Evolutionary conservation across 768 basidiomycete species (phyloP), one percentile per base, ranked within the genome.

Genomic region (Suillus bovinus): DNA sequence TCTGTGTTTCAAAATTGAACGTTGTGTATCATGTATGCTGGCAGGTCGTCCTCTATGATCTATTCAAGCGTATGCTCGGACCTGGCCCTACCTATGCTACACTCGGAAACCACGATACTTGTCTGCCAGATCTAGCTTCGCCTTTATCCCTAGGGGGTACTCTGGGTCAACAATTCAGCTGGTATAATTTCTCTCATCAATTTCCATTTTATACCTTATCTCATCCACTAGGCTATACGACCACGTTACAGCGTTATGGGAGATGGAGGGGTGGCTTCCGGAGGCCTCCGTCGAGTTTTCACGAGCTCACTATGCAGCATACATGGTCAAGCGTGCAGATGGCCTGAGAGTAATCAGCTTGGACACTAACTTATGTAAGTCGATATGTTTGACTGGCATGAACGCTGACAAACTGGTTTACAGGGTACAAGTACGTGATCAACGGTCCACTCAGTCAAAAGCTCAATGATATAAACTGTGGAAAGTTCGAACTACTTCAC

Each of bases 21-120:
- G 24, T 68, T 41, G 50, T 29, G 29, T 62, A 29, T 39, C 38
- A 56, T 20, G 5, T 27, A 7, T 52, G 22, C 31, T 52, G 20
- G 10, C 63, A 90, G 88, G 81, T 86, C 1, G 74, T 88, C 1
- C 61, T 91, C 24, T 92, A 84, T 68, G 88, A 86, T 64, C 78
- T 92, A 39, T 82, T 90, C 74, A 88, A 83, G 72, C 78, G 78
- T 17, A 79, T 79, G 67, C 79, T 91, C 34, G 85, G 84, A 17
- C 78, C 82, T 16, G 88, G 88, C 0, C 89, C 90, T n/a, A 82
- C 91, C 3, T 93, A 91, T 65, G 85, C 87, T 33, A 84, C 87
- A 0, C 76, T 92, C 10, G 90, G 90, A 10, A 93, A 93, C 70
- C 90, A 93, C 67, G 90, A 93, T 70, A 86, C 80, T 46, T 89